Conservation (phyloP, 2,329 filamentous ascomycete species). For the Nigrospora osmanthi region DNA sequence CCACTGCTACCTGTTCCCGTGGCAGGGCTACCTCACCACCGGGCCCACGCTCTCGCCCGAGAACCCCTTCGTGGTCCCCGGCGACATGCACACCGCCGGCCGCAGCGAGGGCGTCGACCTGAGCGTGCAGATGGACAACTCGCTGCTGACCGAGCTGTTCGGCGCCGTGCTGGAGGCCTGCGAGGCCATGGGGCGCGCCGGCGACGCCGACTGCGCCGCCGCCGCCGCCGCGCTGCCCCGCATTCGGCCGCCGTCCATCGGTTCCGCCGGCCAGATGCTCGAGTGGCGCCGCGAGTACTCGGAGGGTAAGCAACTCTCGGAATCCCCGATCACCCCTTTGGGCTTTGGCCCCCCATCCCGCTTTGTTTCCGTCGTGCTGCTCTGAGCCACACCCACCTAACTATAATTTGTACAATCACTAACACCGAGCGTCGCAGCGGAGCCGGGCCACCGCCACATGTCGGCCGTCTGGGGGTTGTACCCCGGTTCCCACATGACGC, state of each 20-base stretch:
- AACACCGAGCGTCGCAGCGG: constrained; percentile 2
- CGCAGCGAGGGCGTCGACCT: constrained; percentile 6
- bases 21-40: constrained; percentile 11
- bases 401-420: too few species aligned
- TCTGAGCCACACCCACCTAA: too few species aligned
- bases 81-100: background rate
- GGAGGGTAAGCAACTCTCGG: too few species aligned
- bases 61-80: constrained; percentile 7
- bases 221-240: constrained; percentile 5
- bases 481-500: constrained; percentile 9
- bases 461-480: constrained; percentile 11
- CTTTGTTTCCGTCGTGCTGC: too few species aligned
- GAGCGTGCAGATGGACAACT: constrained; percentile 8
- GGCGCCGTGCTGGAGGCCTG: constrained; percentile 11
- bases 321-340: too few species aligned
- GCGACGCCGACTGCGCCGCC: constrained; percentile 1
- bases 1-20: constrained; percentile 26
- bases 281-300: constrained; percentile 13
- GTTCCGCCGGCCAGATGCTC: constrained; percentile 12
- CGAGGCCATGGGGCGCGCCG: constrained; percentile 3
- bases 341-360: too few species aligned
- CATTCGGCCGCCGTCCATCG: constrained; percentile 7
- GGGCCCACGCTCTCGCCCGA: constrained; percentile 11
- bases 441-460: constrained; percentile 11
- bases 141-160: constrained; percentile 28